A percentile compares a stretch with the other conserved stretches of the same genome.
phyloP scores from a whole-genome alignment of 352 stramenopile genomes.

The Globisporangium okanoganense region DNA sequence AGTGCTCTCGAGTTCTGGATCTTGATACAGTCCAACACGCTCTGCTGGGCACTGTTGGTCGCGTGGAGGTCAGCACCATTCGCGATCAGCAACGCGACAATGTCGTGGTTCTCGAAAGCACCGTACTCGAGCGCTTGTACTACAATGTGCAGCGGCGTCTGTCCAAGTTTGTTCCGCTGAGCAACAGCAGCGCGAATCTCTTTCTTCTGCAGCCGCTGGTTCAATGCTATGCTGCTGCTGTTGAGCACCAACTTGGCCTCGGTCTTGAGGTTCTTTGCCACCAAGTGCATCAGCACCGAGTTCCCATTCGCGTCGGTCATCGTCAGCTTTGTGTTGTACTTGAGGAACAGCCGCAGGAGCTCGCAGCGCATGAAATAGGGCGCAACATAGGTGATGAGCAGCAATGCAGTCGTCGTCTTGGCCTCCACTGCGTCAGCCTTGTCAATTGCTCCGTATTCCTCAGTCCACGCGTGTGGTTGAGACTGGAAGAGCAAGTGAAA shows the following conservation, averaged over 20 bases:
- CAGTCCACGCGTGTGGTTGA: slow-evolving; percentile 15
- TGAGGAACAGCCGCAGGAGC: neutral
- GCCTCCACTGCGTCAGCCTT: slow-evolving; percentile 29
- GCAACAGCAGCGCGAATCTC: slow-evolving; percentile 30
- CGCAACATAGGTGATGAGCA: neutral
- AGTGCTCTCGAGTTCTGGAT: slow-evolving; percentile 46
- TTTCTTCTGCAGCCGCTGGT: slow-evolving; percentile 14
- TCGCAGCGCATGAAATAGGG: slow-evolving; percentile 45
- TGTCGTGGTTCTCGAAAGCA: slow-evolving; percentile 56
- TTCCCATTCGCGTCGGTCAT: slow-evolving; percentile 45
- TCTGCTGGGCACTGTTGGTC: slow-evolving; percentile 30
- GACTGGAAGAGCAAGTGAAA: neutral
- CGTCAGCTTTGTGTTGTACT: slow-evolving; percentile 35
- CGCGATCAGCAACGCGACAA: slow-evolving; percentile 41
- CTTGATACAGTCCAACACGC: slow-evolving; percentile 48
- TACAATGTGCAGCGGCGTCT: slow-evolving; percentile 52
- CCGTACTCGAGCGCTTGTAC: slow-evolving; percentile 46
- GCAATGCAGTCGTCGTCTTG: slow-evolving; percentile 15
- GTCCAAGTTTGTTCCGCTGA: slow-evolving; percentile 34
- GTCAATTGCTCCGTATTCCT: slow-evolving; percentile 41
- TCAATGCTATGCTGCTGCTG: slow-evolving; percentile 21
- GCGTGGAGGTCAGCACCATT: slow-evolving; percentile 28
- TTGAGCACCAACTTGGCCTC: slow-evolving; percentile 40
- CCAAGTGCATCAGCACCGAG: slow-evolving; percentile 55
- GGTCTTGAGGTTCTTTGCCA: slow-evolving; percentile 34